These are phyloP conservation scores for Chrysosphaeria jannelii DNA, from an alignment of 2,329 filamentous ascomycete species.

Conservation along the genomic window DNA sequence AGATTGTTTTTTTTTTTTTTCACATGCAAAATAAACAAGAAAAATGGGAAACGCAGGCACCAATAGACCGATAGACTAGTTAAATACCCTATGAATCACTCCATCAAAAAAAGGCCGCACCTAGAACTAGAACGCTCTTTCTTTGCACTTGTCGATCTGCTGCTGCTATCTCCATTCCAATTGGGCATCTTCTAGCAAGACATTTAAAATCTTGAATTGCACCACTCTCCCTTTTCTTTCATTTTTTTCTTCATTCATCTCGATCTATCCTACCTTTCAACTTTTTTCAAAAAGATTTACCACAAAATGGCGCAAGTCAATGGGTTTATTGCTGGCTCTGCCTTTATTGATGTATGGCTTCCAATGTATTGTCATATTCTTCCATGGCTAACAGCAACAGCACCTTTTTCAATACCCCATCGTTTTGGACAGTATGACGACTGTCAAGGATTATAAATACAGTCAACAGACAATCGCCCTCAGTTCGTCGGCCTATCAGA, in stretches of 20 bases:
- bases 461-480: constrained; percentile 59
- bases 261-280: too few species aligned
- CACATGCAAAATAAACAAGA: too few species aligned
- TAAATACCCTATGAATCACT: background rate
- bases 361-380: too few species aligned
- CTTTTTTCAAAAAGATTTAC: too few species aligned
- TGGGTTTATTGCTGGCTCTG: background rate
- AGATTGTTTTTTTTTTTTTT: too few species aligned
- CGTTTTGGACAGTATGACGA: constrained; percentile 46
- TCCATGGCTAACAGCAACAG: constrained; percentile 15
- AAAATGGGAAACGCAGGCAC: background rate
- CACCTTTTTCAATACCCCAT: constrained; percentile 66
- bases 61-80: background rate
- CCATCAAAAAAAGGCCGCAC: too few species aligned
- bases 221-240: background rate
- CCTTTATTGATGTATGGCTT: background rate
- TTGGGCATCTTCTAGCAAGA: background rate
- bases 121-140: too few species aligned
- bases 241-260: background rate
- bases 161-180: background rate
- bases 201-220: too few species aligned
- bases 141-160: background rate
- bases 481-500: constrained; percentile 43
- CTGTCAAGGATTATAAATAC: constrained; percentile 54
- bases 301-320: too few species aligned